A percentile compares a stretch with the other conserved stretches of the same genome.
Conservation (phyloP, 306 rosid genomes). For the Quillaja saponaria region DNA sequence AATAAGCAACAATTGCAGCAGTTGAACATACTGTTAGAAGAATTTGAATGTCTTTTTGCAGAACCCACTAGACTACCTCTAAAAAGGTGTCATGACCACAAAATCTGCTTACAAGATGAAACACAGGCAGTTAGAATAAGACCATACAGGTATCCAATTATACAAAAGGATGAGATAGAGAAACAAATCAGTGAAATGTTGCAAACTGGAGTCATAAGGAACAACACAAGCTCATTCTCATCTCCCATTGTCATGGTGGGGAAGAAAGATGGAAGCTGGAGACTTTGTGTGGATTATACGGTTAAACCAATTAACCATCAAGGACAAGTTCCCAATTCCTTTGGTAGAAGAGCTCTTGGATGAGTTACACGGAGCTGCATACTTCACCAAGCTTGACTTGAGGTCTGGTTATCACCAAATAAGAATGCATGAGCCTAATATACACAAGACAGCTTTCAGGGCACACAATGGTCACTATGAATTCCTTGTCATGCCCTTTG, state of each 20-base stretch:
- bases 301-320: neutral
- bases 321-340: neutral
- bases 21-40: too few species aligned
- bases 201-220: neutral
- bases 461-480: too few species aligned
- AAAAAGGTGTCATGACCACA: too few species aligned
- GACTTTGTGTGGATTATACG: neutral
- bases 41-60: too few species aligned
- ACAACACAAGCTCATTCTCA: neutral
- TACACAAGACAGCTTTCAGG: neutral
- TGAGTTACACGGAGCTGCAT: neutral
- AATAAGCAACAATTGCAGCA: too few species aligned
- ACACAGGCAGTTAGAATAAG: constrained; percentile 20
- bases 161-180: neutral
- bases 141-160: neutral
- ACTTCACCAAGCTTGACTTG: neutral
- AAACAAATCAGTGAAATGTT: neutral
- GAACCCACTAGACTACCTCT: too few species aligned
- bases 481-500: too few species aligned
- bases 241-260: neutral
- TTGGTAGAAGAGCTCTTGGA: neutral
- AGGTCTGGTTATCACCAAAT: neutral
- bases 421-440: neutral
- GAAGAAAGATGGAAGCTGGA: neutral
- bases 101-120: too few species aligned